These are phyloP conservation scores for Suhomyces taliae DNA, from an alignment of 1,139 yeast species.

Conservation along the genomic window DNA sequence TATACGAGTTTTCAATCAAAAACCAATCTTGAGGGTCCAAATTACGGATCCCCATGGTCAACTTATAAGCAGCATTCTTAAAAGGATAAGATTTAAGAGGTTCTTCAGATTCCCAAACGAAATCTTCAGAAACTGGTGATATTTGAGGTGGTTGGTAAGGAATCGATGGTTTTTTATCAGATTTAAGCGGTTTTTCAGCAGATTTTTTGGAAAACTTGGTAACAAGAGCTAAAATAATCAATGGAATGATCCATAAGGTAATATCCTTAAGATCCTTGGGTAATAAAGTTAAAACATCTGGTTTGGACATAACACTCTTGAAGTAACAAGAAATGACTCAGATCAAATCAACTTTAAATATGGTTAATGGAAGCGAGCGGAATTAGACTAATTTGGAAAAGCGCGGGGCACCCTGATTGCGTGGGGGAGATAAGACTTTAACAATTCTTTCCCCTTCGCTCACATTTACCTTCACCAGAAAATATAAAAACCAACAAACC, in stretches of 20 bases:
- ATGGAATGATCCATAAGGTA: background rate
- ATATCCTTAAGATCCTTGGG: background rate
- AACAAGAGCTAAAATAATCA: background rate
- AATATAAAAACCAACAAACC: no score
- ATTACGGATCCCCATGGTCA: slow-evolving; percentile 68
- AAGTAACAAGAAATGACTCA: background rate
- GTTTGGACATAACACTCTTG: background rate
- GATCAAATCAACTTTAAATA: background rate
- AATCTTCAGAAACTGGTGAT: slow-evolving; percentile 30
- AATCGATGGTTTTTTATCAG: slow-evolving; percentile 1
- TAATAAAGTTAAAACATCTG: background rate
- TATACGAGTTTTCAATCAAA: slow-evolving; percentile 64
- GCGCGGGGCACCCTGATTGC: background rate
- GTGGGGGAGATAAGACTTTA: no score
- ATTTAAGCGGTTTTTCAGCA: slow-evolving; percentile 1
- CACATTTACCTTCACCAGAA: no score
- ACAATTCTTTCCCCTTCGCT: no score
- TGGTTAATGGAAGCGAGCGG: background rate
- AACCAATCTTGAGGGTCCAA: slow-evolving; percentile 63
- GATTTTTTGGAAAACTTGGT: background rate
- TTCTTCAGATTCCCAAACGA: slow-evolving; percentile 46
- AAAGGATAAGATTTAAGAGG: slow-evolving; percentile 50
- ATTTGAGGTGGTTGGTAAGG: slow-evolving; percentile 4
- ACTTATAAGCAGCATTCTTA: slow-evolving; percentile 58
- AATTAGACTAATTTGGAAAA: background rate